These are phyloP conservation scores for Backusella morwellensis DNA, from an alignment of 192 early-diverging fungal species.

Conservation along the genomic window DNA sequence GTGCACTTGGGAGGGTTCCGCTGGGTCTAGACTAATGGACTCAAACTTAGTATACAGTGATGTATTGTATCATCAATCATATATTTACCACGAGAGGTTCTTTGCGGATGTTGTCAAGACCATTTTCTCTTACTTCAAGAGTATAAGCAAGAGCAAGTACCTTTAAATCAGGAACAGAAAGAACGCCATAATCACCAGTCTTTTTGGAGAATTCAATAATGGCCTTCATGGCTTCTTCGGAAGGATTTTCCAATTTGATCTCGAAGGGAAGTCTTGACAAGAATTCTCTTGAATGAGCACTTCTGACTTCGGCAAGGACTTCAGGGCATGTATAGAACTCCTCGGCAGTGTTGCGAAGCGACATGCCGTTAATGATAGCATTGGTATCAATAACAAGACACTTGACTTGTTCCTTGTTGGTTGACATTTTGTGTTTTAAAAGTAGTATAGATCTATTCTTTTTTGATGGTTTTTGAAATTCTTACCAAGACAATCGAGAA, in stretches of 20 bases:
- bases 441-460: background rate
- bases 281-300: slow-evolving; percentile 62
- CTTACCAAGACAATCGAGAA: background rate
- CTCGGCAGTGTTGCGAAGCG: slow-evolving; percentile 60
- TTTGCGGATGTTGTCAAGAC: slow-evolving; percentile 62
- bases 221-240: slow-evolving; percentile 62
- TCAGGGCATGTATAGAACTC: slow-evolving; percentile 87
- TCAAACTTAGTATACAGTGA: background rate
- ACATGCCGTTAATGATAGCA: slow-evolving; percentile 64
- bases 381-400: slow-evolving; percentile 72
- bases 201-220: slow-evolving; percentile 82
- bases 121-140: slow-evolving; percentile 80
- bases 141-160: slow-evolving; percentile 88
- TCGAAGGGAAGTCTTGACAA: slow-evolving; percentile 62
- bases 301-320: slow-evolving; percentile 81
- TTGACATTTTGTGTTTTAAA: background rate
- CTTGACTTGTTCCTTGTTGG: slow-evolving; percentile 7
- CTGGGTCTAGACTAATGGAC: slow-evolving; percentile 18
- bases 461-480: background rate
- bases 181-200: slow-evolving; percentile 85
- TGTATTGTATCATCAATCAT: background rate
- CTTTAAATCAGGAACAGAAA: slow-evolving; percentile 84
- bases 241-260: slow-evolving; percentile 56
- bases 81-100: slow-evolving; percentile 56
- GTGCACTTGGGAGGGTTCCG: slow-evolving; percentile 18